phyloP scores from a whole-genome alignment of 495 filamentous ascomycete genomes.

The Aspergillus saccharolyticus region DNA sequence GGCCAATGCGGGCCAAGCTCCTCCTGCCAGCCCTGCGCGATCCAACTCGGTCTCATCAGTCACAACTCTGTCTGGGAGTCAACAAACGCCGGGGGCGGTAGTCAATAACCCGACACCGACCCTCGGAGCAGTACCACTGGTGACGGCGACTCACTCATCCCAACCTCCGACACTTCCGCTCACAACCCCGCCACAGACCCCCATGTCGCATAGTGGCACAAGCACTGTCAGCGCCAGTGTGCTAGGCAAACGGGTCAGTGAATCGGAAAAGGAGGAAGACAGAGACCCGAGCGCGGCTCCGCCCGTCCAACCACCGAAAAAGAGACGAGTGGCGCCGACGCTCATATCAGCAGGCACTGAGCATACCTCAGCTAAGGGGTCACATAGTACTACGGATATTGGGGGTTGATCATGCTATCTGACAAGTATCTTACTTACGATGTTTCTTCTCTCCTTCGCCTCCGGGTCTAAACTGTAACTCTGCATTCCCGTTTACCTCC shows the following conservation, averaged over 20 bases:
- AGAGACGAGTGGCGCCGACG: conserved; percentile 74
- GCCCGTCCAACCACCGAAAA: conserved; percentile 53
- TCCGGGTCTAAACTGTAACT: not conserved
- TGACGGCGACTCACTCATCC: conserved; percentile 63
- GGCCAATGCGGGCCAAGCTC: conserved; percentile 42
- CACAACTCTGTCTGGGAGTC: conserved; percentile 51
- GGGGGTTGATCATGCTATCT: conserved; percentile 8
- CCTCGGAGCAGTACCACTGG: conserved; percentile 65
- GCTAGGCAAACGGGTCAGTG: conserved; percentile 53
- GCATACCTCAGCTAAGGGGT: conserved; percentile 13
- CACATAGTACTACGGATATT: conserved; percentile 12
- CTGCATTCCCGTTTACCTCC: not conserved
- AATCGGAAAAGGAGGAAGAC: conserved; percentile 57
- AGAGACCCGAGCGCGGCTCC: conserved; percentile 41
- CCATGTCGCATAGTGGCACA: conserved; percentile 46
- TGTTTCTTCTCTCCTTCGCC: not conserved
- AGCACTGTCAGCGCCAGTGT: conserved; percentile 40
- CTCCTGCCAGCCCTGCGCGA: conserved; percentile 59
- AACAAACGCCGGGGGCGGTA: conserved; percentile 31
- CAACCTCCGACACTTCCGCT: conserved; percentile 52
- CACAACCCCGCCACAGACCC: conserved; percentile 79
- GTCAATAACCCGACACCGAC: conserved; percentile 77
- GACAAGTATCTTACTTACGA: not conserved
- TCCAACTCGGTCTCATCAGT: conserved; percentile 87
- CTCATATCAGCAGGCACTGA: conserved; percentile 42